These are phyloP conservation scores for Asterella californica DNA, from an alignment of 225 moss, liverwort and hornwort genomes.

Conservation along the genomic window DNA sequence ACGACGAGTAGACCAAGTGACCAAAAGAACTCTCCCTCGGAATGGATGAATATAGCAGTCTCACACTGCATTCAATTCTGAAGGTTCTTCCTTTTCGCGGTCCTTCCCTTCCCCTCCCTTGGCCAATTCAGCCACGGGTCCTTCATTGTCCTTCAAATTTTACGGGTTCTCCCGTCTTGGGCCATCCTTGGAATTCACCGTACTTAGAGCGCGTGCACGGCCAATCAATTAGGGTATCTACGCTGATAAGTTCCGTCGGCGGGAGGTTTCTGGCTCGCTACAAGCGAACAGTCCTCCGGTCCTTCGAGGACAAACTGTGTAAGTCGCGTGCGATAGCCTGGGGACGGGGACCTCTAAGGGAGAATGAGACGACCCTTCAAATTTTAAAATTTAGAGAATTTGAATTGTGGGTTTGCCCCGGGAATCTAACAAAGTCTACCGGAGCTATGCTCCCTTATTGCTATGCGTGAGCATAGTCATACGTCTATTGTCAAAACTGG, in stretches of 20 bases:
- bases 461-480: neutral
- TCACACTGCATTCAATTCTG: neutral
- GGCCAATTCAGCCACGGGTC: neutral
- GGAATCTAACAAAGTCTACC: constrained; percentile 11
- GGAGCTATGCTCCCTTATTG: neutral
- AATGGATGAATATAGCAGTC: constrained; percentile 7
- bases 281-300: neutral
- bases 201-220: too few relatives aligned
- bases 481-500: too few relatives aligned
- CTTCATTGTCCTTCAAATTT: neutral
- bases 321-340: neutral
- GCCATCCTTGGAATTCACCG: neutral
- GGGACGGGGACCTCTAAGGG: neutral
- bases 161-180: constrained; percentile 1
- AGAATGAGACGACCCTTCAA: neutral
- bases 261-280: neutral
- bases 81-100: neutral
- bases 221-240: neutral
- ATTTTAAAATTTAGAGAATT: constrained; percentile 25
- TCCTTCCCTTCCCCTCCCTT: neutral
- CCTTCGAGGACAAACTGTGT: neutral
- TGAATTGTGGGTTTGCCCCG: constrained; percentile 26
- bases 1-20: neutral
- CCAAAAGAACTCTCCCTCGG: neutral
- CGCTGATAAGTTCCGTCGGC: constrained; percentile 5